phyloP scores from a whole-genome alignment of 192 early-diverging fungal species.

The Chytriomyces sp. region DNA sequence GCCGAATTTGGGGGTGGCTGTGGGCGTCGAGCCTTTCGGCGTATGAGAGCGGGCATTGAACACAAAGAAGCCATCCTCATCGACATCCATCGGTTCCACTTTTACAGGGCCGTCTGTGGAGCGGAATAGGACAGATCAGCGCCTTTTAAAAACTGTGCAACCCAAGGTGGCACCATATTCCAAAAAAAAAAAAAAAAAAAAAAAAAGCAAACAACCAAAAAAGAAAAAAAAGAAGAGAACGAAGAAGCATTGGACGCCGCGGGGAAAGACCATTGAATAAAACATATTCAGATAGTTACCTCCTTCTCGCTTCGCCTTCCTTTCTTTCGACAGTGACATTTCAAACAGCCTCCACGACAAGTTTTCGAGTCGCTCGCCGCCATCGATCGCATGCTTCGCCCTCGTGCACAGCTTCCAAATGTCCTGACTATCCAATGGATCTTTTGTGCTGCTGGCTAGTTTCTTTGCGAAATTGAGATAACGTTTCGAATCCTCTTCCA shows the following conservation, averaged over 20 bases:
- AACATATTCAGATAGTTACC: background rate
- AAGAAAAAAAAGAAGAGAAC: background rate
- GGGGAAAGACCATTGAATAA: no score
- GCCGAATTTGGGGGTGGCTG: background rate
- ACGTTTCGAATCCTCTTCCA: constrained; percentile 27
- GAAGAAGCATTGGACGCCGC: background rate
- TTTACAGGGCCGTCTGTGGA: background rate
- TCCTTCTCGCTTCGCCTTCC: constrained; percentile 21
- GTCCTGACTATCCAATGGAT: constrained; percentile 27
- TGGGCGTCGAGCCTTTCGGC: background rate
- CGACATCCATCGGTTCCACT: constrained; percentile 13
- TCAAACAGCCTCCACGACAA: constrained; percentile 27
- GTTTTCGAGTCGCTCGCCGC: constrained; percentile 28
- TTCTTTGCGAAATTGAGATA: constrained; percentile 26
- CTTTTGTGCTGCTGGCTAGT: constrained; percentile 17
- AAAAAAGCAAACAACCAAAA: background rate
- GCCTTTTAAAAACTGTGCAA: no score
- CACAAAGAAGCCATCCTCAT: constrained; percentile 8
- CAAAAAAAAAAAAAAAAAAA: no score
- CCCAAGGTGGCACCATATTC: background rate
- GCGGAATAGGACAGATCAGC: background rate
- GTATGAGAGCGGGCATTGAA: constrained; percentile 7
- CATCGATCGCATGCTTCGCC: constrained; percentile 34
- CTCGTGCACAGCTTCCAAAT: constrained; percentile 32
- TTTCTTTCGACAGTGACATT: constrained; percentile 23